Evolutionary conservation across 805 yeast species (phyloP), one percentile per base, ranked within the genome.

Genomic region (Hanseniaspora vineae): DNA sequence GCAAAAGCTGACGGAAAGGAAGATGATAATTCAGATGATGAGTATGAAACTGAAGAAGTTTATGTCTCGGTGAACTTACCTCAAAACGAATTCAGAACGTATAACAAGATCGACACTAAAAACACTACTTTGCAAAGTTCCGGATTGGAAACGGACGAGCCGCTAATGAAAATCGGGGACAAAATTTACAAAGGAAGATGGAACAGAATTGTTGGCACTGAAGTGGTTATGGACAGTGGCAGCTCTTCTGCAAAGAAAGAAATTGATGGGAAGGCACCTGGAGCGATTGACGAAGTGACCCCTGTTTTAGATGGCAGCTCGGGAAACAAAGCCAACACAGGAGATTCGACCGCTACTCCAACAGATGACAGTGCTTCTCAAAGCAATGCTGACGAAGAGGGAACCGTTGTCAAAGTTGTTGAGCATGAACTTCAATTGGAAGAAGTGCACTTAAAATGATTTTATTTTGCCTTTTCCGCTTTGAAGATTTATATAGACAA

Each of bases 181-280:
- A 69, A 73, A 37, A 63, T 85, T 3, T 86, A 78, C 59, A 77
- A 78, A 61, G 92, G 95, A 1, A 66, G 70, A 19, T 89, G 97
- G 96, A 70, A 73, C 42, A 75, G 75, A 47, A 63, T 86, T 2
- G 80, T 85, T 1, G 97, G 97, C 0, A 83, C 94, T 0, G 96
- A 77, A 51, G 58, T 77, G 40, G 74, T 64, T 31, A 52, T 61
- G 14, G 37, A 32, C 12, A 45, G 45, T 15, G 47, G 42, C 15
- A 17, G 12, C 40, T 23, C 29, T 23, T 23, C 29, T 23, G 29
- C 8, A 8, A 23, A 23, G 29, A 23, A 23, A 23, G 29, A 23
- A 23, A 4, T 23, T 23, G 29, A 23, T 23, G 29, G 29, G 8
- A 23, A 23, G 29, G 8, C 29, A 5, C 29, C 29, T 23, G 29